These are phyloP conservation scores for Ophiognomonia clavigignenti-juglandacearum DNA, from an alignment of 2,329 filamentous ascomycete genomes.

Conservation along the genomic window DNA sequence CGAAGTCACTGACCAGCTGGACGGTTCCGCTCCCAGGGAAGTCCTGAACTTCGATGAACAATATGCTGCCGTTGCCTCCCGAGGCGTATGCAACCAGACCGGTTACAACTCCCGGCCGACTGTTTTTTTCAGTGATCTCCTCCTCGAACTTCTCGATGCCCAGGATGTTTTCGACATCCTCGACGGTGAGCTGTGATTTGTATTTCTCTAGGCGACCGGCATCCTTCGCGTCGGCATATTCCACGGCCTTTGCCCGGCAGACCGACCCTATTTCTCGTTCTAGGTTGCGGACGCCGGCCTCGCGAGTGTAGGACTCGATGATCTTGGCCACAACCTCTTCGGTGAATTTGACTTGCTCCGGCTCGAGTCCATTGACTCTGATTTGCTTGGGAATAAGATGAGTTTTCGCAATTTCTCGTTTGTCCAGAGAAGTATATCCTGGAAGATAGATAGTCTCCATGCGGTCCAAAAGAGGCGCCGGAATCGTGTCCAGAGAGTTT, in stretches of 20 bases:
- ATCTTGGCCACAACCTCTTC: conserved; percentile 89
- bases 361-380: conserved; percentile 75
- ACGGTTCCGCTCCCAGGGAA: conserved; percentile 93
- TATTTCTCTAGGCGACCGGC: conserved; percentile 63
- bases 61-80: conserved; percentile 88
- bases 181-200: conserved; percentile 64
- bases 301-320: conserved; percentile 93
- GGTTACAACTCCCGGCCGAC: conserved; percentile 86
- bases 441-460: conserved; percentile 95
- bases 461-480: conserved; percentile 85
- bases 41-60: conserved; percentile 97
- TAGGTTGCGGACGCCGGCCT: conserved; percentile 91
- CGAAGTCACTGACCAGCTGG: conserved; percentile 52
- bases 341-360: conserved; percentile 70
- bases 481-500: conserved; percentile 91
- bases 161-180: conserved; percentile 84
- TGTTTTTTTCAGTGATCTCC: conserved; percentile 83
- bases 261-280: conserved; percentile 94
- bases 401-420: conserved; percentile 86
- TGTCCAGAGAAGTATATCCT: conserved; percentile 95
- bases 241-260: conserved; percentile 90
- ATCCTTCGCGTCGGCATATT: conserved; percentile 88
- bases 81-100: conserved; percentile 92
- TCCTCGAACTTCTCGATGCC: conserved; percentile 93
- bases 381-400: conserved; percentile 98